Evolutionary conservation across 257 asterid genomes (phyloP).

Genomic region (Prunella vulgaris): DNA sequence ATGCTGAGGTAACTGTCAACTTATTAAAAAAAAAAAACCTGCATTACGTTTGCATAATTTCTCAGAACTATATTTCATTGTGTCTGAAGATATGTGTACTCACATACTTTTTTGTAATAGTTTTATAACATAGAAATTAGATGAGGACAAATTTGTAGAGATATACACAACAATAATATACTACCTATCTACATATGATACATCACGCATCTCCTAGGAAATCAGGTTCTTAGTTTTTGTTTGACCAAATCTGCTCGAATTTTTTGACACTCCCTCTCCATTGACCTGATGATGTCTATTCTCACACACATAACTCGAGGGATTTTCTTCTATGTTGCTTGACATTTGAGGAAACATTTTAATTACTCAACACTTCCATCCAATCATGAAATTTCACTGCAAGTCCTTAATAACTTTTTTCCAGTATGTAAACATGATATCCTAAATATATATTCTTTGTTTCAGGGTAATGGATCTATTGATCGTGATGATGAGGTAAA

Average conservation of each 20-base stretch:
- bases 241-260: neutral
- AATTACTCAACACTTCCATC: neutral
- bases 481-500: conserved; percentile 93
- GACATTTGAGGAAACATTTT: too few relatives aligned
- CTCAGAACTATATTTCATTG: neutral
- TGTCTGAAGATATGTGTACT: neutral
- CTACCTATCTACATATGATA: neutral
- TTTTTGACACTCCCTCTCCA: neutral
- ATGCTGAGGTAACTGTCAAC: conserved; percentile 51
- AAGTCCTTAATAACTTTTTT: neutral
- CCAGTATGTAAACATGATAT: neutral
- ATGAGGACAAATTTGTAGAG: neutral
- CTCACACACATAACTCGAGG: neutral
- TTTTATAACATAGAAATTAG: neutral
- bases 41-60: neutral
- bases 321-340: too few relatives aligned
- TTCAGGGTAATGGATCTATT: conserved; percentile 75
- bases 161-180: neutral
- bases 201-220: neutral
- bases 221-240: neutral
- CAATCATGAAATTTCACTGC: neutral
- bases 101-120: neutral
- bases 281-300: neutral
- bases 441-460: conserved; percentile 19
- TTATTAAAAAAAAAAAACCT: neutral